These are phyloP conservation scores for Pythium chondricola DNA, from an alignment of 352 stramenopile species.

Conservation along the genomic window DNA sequence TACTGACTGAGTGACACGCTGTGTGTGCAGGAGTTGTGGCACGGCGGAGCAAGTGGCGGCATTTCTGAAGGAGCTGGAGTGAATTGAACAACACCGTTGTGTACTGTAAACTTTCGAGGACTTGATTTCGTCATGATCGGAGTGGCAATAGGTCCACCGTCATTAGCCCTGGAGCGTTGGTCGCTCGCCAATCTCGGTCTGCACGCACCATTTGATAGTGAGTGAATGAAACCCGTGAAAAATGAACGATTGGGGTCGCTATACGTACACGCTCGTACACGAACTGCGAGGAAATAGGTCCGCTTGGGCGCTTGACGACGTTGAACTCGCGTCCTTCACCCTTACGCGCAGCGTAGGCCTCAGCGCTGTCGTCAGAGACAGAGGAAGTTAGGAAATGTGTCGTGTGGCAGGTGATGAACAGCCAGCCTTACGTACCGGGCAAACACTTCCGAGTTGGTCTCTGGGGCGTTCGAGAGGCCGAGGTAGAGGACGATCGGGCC, in stretches of 20 bases:
- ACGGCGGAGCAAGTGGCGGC: constrained; percentile 47
- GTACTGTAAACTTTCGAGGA: background rate
- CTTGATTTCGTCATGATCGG: background rate
- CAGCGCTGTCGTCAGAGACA: constrained; percentile 26
- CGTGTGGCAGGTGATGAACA: too few relatives aligned
- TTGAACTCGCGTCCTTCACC: constrained; percentile 33
- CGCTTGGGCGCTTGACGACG: constrained; percentile 37
- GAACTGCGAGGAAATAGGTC: constrained; percentile 37
- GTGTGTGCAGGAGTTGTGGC: constrained; percentile 37
- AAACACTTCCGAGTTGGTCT: constrained; percentile 82
- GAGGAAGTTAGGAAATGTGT: too few relatives aligned
- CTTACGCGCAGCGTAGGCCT: constrained; percentile 49
- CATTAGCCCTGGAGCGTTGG: constrained; percentile 32
- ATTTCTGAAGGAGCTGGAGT: constrained; percentile 26
- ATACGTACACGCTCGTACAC: constrained; percentile 44
- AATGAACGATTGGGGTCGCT: too few relatives aligned
- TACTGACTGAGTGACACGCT: background rate
- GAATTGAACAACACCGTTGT: background rate
- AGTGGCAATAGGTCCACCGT: background rate
- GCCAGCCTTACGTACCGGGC: constrained; percentile 41
- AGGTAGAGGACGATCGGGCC: constrained; percentile 69
- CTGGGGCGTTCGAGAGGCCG: constrained; percentile 68
- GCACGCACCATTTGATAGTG: too few relatives aligned
- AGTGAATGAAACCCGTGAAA: background rate
- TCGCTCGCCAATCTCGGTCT: constrained; percentile 57